Evolutionary conservation across 192 early-diverging fungal genomes (phyloP).

Genomic region (Backusella tarrabulga): DNA sequence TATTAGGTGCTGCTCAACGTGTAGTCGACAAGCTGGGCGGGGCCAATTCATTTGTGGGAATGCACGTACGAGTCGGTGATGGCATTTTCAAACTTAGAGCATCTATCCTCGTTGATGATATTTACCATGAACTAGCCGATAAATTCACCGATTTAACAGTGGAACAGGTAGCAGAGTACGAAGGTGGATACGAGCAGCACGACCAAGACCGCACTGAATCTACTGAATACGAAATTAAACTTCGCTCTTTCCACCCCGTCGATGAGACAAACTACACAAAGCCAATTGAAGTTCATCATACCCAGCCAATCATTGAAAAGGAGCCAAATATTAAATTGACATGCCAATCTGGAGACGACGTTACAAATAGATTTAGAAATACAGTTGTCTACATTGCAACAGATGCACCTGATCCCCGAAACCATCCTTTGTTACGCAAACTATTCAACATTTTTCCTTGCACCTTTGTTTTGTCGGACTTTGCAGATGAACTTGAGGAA

Average conservation of each 20-base stretch:
- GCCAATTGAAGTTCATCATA: conserved; percentile 29
- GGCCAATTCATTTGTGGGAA: conserved; percentile 41
- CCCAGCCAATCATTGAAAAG: not conserved
- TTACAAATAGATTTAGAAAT: conserved; percentile 10
- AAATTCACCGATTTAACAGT: conserved; percentile 37
- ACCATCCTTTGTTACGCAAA: conserved; percentile 45
- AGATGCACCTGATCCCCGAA: conserved; percentile 44
- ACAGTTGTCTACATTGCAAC: conserved; percentile 57
- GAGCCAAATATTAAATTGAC: not conserved
- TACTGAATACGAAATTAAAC: conserved; percentile 38
- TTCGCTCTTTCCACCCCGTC: conserved; percentile 11
- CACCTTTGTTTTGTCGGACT: conserved; percentile 49
- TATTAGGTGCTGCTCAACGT: conserved; percentile 41
- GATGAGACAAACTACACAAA: not conserved
- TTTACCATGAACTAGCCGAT: conserved; percentile 44
- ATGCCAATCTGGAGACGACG: conserved; percentile 4
- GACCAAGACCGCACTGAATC: conserved; percentile 34
- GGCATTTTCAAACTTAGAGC: conserved; percentile 46
- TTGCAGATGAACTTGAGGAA: conserved; percentile 37
- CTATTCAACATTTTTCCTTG: conserved; percentile 50
- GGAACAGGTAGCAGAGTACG: conserved; percentile 30
- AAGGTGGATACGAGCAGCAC: conserved; percentile 23
- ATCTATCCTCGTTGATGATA: conserved; percentile 44
- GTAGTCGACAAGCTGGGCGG: conserved; percentile 53
- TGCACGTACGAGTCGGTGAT: conserved; percentile 54